A percentile compares a stretch with the other conserved stretches of the same genome.
Evolutionary conservation across 2,329 filamentous ascomycete species (phyloP).

Genomic region (Alternaria arborescens): DNA sequence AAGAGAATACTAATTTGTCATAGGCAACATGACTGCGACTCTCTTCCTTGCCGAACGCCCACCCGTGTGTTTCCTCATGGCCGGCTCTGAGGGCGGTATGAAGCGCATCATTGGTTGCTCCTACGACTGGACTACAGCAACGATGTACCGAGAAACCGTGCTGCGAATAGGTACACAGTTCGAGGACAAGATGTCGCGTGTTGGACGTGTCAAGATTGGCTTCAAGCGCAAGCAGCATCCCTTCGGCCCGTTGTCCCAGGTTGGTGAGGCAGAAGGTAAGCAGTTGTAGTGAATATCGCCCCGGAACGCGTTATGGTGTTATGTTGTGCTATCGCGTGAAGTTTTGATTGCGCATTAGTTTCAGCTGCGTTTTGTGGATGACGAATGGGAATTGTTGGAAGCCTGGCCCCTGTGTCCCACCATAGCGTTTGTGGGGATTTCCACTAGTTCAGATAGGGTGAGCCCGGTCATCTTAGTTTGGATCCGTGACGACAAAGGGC

Average conservation of each 20-base stretch:
- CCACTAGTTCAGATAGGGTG: neutral
- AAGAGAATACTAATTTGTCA: constrained; percentile 13
- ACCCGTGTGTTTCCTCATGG: constrained; percentile 55
- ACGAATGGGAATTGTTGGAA: neutral
- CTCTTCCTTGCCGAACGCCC: constrained; percentile 53
- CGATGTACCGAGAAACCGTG: constrained; percentile 56
- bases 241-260: constrained; percentile 38
- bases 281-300: constrained; percentile 3
- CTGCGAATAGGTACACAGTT: constrained; percentile 53
- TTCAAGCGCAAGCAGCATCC: constrained; percentile 43
- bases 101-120: constrained; percentile 57
- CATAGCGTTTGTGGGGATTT: neutral
- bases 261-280: constrained; percentile 33
- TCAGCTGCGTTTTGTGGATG: neutral
- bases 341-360: neutral
- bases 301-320: neutral
- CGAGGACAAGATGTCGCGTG: constrained; percentile 47
- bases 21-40: constrained; percentile 55
- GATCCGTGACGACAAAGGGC: neutral
- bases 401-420: neutral
- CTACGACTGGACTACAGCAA: constrained; percentile 55
- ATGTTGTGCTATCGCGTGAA: neutral
- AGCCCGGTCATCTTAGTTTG: neutral
- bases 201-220: constrained; percentile 45
- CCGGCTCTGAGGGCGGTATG: constrained; percentile 57